Base-by-base conservation (phyloP, 768 basidiomycete genomes). In the Rhodotorula paludigena region DNA sequence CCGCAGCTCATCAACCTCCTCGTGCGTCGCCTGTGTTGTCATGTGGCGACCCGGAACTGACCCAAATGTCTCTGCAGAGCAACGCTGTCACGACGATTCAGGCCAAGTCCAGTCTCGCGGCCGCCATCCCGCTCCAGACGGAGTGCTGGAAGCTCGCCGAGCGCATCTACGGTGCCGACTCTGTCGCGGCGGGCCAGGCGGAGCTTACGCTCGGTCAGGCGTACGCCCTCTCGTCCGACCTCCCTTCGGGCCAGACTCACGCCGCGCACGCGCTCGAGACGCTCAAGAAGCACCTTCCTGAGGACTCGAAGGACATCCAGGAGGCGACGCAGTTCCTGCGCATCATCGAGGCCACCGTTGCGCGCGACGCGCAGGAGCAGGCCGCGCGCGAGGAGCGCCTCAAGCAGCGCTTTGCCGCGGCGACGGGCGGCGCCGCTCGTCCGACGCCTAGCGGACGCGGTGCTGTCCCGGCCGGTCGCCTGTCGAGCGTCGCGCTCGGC, bases 181-280 rank as follows among this genome's bases (percentile, higher is more conserved):
- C 79, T 62, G 69, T 79, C 56, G 68, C 76, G 52, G 77, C 76
- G 54, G 80, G 76, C n/a, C 77, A 78, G 55, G 71, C 77, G 1
- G 69, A 77, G 44, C 75, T 78, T 57, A 73, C 78, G 48, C 74
- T 81, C 60, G 80, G 78, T 11, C 80, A 81, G 71, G 74, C 76
- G 9, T 74, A 79, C 69, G 80, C 80, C 72, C 69, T 80, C 51
- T 45, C 70, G 45, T 74, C 73, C 39, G 77, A 81, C 64, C 74
- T 80, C 49, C 58, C 73, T 23, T 68, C 68, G n/a, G 78, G 79
- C 7, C 68, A 77, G 44, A 65, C 66, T 16, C 69, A 74, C 35
- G 73, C 78, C 18, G 74, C 76, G 48, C 57, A 71, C 25, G 77
- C 78, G 18, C 60, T 70, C 21, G 61, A 68, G 28, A 78, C 80